These are phyloP conservation scores for Pelargonium australe DNA, from an alignment of 441 rosid species.

Conservation along the genomic window DNA sequence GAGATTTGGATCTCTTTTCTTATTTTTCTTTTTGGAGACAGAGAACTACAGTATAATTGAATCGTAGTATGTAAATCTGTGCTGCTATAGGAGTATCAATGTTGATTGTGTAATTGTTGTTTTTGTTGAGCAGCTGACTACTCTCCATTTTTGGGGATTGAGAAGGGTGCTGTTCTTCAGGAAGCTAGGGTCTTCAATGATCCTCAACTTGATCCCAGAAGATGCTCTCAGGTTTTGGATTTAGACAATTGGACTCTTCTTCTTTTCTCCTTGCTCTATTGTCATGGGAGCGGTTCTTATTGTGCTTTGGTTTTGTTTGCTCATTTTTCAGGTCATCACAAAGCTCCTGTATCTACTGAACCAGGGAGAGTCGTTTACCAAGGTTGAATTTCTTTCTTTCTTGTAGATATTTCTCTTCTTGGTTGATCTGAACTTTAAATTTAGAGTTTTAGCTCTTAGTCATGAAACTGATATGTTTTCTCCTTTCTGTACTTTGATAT, in stretches of 20 bases:
- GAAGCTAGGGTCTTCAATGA: slow-evolving; percentile 97
- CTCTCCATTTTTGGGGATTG: slow-evolving; percentile 95
- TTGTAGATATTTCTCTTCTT: slow-evolving; percentile 5
- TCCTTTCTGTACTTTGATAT: slow-evolving; percentile 15
- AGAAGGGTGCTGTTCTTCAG: slow-evolving; percentile 98
- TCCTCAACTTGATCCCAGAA: slow-evolving; percentile 93
- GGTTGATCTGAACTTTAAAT: slow-evolving; percentile 10
- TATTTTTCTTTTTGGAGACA: slow-evolving; percentile 11
- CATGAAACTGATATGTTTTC: slow-evolving; percentile 4
- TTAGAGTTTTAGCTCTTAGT: slow-evolving; percentile 1
- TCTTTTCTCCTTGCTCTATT: slow-evolving; percentile 11
- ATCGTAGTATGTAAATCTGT: not conserved
- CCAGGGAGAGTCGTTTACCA: slow-evolving; percentile 92
- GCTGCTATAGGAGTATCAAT: not conserved
- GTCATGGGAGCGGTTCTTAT: slow-evolving; percentile 15
- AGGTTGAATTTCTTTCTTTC: slow-evolving; percentile 41
- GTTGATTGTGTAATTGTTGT: slow-evolving; percentile 15
- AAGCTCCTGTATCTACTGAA: slow-evolving; percentile 91
- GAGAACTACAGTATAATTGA: not conserved
- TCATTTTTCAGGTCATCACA: slow-evolving; percentile 62
- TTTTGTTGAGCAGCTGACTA: slow-evolving; percentile 57
- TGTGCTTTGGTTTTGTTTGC: slow-evolving; percentile 12
- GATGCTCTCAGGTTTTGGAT: slow-evolving; percentile 87
- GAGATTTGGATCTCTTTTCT: slow-evolving; percentile 11
- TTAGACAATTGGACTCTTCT: slow-evolving; percentile 6